phyloP scores from a whole-genome alignment of 2,329 filamentous ascomycete species.

The Hypoxylon sp. region DNA sequence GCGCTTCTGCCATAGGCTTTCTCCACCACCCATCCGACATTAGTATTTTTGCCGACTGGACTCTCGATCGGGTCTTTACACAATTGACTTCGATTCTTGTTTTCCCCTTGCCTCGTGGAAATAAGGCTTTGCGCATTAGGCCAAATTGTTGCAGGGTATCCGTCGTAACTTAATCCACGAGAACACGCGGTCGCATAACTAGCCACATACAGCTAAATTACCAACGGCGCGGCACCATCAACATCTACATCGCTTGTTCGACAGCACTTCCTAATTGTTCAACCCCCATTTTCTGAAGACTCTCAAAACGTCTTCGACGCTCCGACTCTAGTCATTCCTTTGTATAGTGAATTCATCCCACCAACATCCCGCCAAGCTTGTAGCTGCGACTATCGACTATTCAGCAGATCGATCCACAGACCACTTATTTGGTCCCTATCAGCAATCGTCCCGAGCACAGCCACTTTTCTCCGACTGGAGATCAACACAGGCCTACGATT shows the following conservation, averaged over 20 bases:
- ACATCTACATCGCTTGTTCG: conserved; percentile 22
- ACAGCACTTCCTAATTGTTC: conserved; percentile 15
- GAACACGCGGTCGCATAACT: conserved; percentile 35
- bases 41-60: conserved; percentile 36
- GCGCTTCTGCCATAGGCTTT: conserved; percentile 42
- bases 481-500: conserved; percentile 39
- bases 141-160: conserved; percentile 9
- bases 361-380: conserved; percentile 30
- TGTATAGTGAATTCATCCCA: conserved; percentile 29
- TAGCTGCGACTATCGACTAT: conserved; percentile 19
- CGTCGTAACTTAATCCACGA: conserved; percentile 18
- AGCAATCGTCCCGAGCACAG: conserved; percentile 38
- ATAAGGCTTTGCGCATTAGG: background rate
- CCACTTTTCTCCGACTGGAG: conserved; percentile 37
- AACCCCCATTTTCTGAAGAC: conserved; percentile 2
- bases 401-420: conserved; percentile 25
- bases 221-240: conserved; percentile 17
- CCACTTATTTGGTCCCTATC: conserved; percentile 29
- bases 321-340: conserved; percentile 46
- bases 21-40: conserved; percentile 41
- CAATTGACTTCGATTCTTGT: conserved; percentile 39
- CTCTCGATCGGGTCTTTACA: conserved; percentile 31
- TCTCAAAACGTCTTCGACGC: conserved; percentile 11
- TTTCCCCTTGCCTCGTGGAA: conserved; percentile 17
- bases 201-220: conserved; percentile 1